Percentiles rank a stretch among this genome's conserved stretches.
Evolutionary conservation across 768 basidiomycete species (phyloP).

Genomic region (Mycena polygramma): DNA sequence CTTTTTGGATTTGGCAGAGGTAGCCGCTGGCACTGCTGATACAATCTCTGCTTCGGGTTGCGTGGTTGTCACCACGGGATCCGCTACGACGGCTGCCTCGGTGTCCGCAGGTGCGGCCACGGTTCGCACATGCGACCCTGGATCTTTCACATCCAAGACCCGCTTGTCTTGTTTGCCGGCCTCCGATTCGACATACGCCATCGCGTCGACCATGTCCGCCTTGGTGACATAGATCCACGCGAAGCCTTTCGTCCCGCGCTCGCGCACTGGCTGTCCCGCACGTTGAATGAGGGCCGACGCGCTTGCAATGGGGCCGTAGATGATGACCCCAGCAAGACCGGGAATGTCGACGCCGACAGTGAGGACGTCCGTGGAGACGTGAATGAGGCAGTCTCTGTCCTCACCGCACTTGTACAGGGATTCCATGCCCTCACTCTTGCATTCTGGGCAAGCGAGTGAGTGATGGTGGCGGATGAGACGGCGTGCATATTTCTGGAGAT

Average conservation of each 20-base stretch:
- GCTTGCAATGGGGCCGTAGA: conserved; percentile 3
- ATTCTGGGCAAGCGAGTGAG: conserved; percentile 1
- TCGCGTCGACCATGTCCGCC: conserved; percentile 13
- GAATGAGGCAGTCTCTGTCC: no score
- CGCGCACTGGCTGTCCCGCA: conserved; percentile 12
- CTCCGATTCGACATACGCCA: conserved; percentile 2
- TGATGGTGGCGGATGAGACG: conserved; percentile 21
- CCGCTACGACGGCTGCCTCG: no score
- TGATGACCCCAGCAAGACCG: conserved; percentile 3
- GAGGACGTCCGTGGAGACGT: no score
- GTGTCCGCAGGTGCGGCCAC: no score
- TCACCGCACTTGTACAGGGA: no score
- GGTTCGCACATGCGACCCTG: no score
- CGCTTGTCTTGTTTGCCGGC: neutral
- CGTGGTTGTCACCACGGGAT: no score
- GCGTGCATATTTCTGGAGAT: conserved; percentile 18
- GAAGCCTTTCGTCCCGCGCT: neutral
- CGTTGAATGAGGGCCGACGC: conserved; percentile 9
- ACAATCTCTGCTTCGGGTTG: no score
- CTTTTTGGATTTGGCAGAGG: no score
- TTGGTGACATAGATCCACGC: conserved; percentile 17
- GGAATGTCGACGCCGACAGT: conserved; percentile 2
- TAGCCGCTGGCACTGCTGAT: no score
- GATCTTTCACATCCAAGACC: no score
- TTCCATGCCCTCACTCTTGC: no score